Evolutionary conservation across 495 filamentous ascomycete species (phyloP).

Genomic region (Podospora pseudoanserina): DNA sequence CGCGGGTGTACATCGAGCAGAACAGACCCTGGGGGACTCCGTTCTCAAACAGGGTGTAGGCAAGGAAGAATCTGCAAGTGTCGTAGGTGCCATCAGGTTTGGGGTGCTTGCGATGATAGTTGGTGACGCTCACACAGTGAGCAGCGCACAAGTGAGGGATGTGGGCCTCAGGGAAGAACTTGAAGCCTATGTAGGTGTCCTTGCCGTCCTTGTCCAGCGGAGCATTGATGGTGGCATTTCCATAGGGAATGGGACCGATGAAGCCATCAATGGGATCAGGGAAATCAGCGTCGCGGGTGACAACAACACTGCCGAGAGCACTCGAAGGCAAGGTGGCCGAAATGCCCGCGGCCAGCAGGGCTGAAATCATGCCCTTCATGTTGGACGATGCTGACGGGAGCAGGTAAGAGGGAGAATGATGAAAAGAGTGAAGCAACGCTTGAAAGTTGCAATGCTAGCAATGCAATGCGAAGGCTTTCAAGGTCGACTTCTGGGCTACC

Average conservation of each 20-base stretch:
- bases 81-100: conserved; percentile 12
- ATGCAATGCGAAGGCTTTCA: not conserved
- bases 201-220: conserved; percentile 18
- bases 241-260: conserved; percentile 16
- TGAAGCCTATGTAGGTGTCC: conserved; percentile 20
- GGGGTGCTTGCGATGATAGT: conserved; percentile 21
- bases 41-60: conserved; percentile 18
- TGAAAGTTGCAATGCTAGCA: not conserved
- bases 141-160: conserved; percentile 22
- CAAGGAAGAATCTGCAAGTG: conserved; percentile 19
- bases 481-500: not conserved
- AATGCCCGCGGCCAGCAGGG: conserved; percentile 3
- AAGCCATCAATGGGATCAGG: conserved; percentile 17
- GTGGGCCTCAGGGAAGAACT: conserved; percentile 20
- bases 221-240: conserved; percentile 20
- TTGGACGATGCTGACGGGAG: not conserved
- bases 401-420: not conserved
- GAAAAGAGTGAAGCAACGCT: not conserved
- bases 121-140: conserved; percentile 16
- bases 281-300: not conserved
- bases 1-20: conserved; percentile 21
- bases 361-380: conserved; percentile 2
- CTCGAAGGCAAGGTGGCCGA: not conserved
- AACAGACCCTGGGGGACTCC: conserved; percentile 13
- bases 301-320: not conserved